Percentiles rank a stretch among this genome's conserved stretches.
Conservation (phyloP, 768 basidiomycete species). For the Neoboletus brunneissimus region DNA sequence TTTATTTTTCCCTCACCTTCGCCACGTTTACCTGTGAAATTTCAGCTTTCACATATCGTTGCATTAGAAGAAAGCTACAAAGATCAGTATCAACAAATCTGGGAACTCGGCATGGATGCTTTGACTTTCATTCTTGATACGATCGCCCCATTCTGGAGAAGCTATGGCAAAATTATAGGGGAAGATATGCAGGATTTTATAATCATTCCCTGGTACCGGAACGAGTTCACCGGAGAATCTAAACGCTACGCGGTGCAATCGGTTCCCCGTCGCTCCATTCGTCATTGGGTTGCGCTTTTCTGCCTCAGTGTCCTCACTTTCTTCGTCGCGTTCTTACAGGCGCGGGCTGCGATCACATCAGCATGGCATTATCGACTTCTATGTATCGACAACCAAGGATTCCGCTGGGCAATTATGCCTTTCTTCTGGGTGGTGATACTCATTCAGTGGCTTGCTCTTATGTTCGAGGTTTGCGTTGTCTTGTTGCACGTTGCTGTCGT, state of each 20-base stretch:
- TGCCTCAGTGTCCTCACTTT: constrained; percentile 49
- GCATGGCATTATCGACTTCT: constrained; percentile 51
- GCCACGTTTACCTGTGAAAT: constrained; percentile 3
- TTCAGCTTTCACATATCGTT: constrained; percentile 65
- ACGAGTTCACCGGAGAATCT: constrained; percentile 78
- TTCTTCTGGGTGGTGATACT: constrained; percentile 63
- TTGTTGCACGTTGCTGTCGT: constrained; percentile 56
- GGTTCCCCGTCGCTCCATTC: constrained; percentile 60
- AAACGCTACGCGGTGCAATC: constrained; percentile 59
- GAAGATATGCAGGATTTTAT: constrained; percentile 78
- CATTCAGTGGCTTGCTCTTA: constrained; percentile 65
- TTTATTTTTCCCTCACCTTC: not conserved
- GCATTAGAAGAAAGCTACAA: constrained; percentile 76
- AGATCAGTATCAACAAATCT: constrained; percentile 76
- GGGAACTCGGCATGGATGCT: constrained; percentile 78
- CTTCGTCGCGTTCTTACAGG: constrained; percentile 52
- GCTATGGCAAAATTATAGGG: constrained; percentile 77
- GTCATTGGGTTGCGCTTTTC: constrained; percentile 65
- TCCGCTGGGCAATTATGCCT: constrained; percentile 63
- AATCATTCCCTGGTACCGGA: constrained; percentile 78
- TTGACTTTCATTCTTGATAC: constrained; percentile 73
- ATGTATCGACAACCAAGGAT: constrained; percentile 56
- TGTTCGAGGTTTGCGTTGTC: constrained; percentile 57
- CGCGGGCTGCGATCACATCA: constrained; percentile 55
- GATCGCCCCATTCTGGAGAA: constrained; percentile 78